These are phyloP conservation scores for Mortierella claussenii DNA, from an alignment of 192 early-diverging fungal species.

Conservation along the genomic window DNA sequence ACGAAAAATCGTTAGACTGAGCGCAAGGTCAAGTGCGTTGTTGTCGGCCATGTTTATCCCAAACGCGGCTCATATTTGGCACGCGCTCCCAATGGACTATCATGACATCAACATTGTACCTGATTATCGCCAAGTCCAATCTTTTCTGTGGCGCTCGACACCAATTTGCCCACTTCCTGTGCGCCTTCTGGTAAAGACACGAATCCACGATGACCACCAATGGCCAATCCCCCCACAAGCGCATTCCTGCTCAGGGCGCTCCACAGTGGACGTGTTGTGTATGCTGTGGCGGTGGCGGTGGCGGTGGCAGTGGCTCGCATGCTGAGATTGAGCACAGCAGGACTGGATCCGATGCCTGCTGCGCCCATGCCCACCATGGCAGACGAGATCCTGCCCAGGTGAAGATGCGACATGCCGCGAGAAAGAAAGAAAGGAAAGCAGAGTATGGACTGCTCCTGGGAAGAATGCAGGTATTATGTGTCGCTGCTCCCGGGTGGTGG, in stretches of 20 bases:
- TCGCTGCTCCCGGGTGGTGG: too few relatives aligned
- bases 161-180: conserved; percentile 38
- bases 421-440: conserved; percentile 18
- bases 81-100: too few relatives aligned
- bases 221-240: conserved; percentile 25
- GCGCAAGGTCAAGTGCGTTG: too few relatives aligned
- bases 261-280: conserved; percentile 3
- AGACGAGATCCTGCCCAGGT: conserved; percentile 30
- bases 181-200: conserved; percentile 29
- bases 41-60: too few relatives aligned
- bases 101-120: too few relatives aligned
- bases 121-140: conserved; percentile 50
- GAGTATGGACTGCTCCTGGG: too few relatives aligned
- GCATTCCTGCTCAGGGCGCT: conserved; percentile 11
- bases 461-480: too few relatives aligned
- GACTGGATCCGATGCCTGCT: conserved; percentile 11
- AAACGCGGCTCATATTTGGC: too few relatives aligned
- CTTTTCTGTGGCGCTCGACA: conserved; percentile 43
- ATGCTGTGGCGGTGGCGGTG: background rate
- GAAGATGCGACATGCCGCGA: conserved; percentile 26
- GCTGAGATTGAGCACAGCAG: too few relatives aligned
- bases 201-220: conserved; percentile 21
- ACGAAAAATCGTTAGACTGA: too few relatives aligned
- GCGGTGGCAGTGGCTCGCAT: too few relatives aligned
- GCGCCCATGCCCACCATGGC: conserved; percentile 26